phyloP scores from a whole-genome alignment of 768 basidiomycete species.

The Tylopilus intermedius region DNA sequence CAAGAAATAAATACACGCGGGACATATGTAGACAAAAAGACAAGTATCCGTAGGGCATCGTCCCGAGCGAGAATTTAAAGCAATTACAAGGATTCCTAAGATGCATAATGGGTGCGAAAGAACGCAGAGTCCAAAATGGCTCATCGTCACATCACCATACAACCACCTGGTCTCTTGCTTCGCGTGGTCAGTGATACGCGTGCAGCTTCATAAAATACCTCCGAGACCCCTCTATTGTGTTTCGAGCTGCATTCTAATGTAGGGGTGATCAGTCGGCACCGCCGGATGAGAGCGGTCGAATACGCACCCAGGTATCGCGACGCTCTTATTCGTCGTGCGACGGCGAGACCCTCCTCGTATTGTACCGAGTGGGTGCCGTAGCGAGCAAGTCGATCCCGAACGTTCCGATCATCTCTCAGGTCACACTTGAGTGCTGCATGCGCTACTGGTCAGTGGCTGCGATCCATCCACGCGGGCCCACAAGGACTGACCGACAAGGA shows the following conservation, averaged over 20 bases:
- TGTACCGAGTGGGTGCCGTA: slow-evolving; percentile 70
- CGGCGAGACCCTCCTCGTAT: slow-evolving; percentile 88
- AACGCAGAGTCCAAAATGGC: background rate
- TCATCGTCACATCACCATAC: slow-evolving; percentile 52
- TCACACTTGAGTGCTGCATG: slow-evolving; percentile 88
- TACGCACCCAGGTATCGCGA: slow-evolving; percentile 86
- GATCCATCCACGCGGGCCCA: background rate
- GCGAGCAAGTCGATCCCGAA: slow-evolving; percentile 67
- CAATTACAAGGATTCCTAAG: slow-evolving; percentile 21
- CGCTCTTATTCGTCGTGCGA: slow-evolving; percentile 86
- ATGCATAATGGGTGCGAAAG: slow-evolving; percentile 10
- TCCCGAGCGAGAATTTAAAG: slow-evolving; percentile 1
- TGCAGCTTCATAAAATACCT: slow-evolving; percentile 90
- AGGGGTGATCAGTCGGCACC: background rate
- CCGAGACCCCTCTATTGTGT: slow-evolving; percentile 89
- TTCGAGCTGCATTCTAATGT: slow-evolving; percentile 90
- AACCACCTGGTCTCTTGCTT: slow-evolving; percentile 57
- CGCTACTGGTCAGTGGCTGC: slow-evolving; percentile 9
- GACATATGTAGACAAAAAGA: background rate
- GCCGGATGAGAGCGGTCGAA: background rate
- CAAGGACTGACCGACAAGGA: slow-evolving; percentile 73
- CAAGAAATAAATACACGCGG: slow-evolving; percentile 13
- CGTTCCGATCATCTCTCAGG: slow-evolving; percentile 75
- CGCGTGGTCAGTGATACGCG: slow-evolving; percentile 76
- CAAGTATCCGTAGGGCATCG: background rate